Conservation (phyloP, 306 rosid species). For the Prunus fruticosa region DNA sequence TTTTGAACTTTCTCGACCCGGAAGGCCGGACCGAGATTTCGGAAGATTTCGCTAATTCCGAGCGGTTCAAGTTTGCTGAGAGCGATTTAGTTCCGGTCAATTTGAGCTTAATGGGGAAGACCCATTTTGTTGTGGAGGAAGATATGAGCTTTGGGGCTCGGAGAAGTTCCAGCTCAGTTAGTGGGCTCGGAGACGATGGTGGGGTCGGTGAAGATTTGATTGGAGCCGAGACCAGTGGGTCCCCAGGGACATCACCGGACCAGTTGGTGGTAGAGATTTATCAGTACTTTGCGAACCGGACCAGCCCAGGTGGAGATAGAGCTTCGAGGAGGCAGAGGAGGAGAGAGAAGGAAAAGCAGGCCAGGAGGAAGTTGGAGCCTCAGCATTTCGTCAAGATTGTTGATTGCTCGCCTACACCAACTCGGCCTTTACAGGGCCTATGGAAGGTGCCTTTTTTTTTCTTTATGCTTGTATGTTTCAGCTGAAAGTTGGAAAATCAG, state of each 20-base stretch:
- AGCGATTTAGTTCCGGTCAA: slow-evolving; percentile 54
- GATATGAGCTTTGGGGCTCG: slow-evolving; percentile 38
- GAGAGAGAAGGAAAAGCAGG: slow-evolving; percentile 65
- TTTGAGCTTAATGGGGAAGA: slow-evolving; percentile 71
- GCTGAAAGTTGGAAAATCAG: background rate
- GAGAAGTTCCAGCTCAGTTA: slow-evolving; percentile 42
- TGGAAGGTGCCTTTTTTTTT: slow-evolving; percentile 73
- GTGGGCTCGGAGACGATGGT: slow-evolving; percentile 39
- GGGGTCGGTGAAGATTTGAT: slow-evolving; percentile 36
- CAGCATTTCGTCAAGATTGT: slow-evolving; percentile 94
- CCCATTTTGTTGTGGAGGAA: slow-evolving; percentile 81
- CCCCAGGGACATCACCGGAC: slow-evolving; percentile 72
- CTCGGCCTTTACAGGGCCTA: slow-evolving; percentile 89
- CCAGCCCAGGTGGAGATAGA: slow-evolving; percentile 69
- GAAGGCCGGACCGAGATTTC: slow-evolving; percentile 49
- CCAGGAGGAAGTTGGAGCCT: slow-evolving; percentile 77
- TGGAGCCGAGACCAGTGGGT: slow-evolving; percentile 46
- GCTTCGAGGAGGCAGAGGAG: slow-evolving; percentile 76
- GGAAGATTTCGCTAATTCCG: slow-evolving; percentile 17
- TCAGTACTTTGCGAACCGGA: slow-evolving; percentile 83
- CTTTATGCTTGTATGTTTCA: slow-evolving; percentile 28
- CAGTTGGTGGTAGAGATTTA: slow-evolving; percentile 73
- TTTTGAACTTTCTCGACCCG: slow-evolving; percentile 50
- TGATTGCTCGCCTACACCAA: slow-evolving; percentile 66
- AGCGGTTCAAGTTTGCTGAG: slow-evolving; percentile 20